Conservation (phyloP, 2,329 filamentous ascomycete genomes). For the Colletotrichum echinochloae region DNA sequence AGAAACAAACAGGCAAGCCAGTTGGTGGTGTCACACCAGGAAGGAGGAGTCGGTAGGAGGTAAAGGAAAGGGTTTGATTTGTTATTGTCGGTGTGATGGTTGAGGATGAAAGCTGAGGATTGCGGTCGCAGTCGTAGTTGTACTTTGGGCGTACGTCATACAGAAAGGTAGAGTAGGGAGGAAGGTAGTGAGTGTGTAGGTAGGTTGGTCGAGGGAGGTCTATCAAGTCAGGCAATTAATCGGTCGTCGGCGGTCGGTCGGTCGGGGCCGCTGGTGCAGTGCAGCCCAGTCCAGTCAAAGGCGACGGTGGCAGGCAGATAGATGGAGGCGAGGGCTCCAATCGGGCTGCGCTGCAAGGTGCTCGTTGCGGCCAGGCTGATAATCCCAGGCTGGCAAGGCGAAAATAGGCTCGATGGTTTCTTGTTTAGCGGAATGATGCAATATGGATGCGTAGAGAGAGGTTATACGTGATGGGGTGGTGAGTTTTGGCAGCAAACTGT, state of each 20-base stretch:
- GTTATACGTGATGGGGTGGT: constrained; percentile 31
- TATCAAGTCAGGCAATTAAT: constrained; percentile 17
- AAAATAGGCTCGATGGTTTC: neutral
- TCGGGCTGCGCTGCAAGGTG: constrained; percentile 36
- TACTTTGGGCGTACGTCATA: neutral
- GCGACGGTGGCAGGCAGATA: neutral
- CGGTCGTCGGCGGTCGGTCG: constrained; percentile 24
- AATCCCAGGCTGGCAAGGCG: constrained; percentile 17
- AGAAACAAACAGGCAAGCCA: constrained; percentile 15
- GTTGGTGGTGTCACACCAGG: constrained; percentile 15
- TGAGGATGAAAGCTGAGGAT: constrained; percentile 9
- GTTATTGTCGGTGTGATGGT: neutral
- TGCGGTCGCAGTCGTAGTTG: neutral
- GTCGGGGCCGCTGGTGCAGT: constrained; percentile 4
- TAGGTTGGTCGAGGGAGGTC: constrained; percentile 13
- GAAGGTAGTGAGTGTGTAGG: neutral
- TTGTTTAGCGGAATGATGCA: constrained; percentile 15
- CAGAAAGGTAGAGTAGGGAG: neutral
- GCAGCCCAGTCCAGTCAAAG: neutral
- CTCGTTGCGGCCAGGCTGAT: constrained; percentile 12
- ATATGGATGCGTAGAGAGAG: constrained; percentile 25
- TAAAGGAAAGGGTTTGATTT: constrained; percentile 6
- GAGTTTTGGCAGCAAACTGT: constrained; percentile 31
- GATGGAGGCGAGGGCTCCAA: constrained; percentile 33
- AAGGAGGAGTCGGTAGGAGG: constrained; percentile 2